Conservation (phyloP, 768 basidiomycete species). For the Psilocybe sp. region DNA sequence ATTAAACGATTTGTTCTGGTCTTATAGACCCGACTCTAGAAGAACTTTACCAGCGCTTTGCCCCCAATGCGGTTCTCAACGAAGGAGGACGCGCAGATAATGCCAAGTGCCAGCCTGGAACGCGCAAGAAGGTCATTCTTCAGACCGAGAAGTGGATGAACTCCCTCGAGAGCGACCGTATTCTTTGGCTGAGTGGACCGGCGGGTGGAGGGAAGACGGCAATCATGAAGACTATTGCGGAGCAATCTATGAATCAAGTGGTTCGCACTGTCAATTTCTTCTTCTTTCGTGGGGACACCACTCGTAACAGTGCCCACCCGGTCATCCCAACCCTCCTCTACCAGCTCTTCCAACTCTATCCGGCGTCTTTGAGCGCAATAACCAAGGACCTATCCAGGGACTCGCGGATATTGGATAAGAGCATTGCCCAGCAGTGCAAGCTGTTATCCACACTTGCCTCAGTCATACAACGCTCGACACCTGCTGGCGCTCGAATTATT, state of each 20-base stretch:
- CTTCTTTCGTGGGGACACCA: not conserved
- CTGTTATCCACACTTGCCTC: not conserved
- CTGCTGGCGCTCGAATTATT: not conserved
- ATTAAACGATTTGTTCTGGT: too few relatives aligned
- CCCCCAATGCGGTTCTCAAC: too few relatives aligned
- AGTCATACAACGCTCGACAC: not conserved
- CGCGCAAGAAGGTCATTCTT: too few relatives aligned
- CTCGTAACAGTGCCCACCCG: not conserved
- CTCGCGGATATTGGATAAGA: not conserved
- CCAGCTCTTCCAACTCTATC: not conserved
- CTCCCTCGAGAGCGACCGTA: too few relatives aligned
- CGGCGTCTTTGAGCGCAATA: not conserved
- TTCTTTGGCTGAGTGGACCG: slow-evolving; percentile 8
- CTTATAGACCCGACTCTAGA: too few relatives aligned
- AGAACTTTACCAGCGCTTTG: too few relatives aligned
- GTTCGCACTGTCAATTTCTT: not conserved
- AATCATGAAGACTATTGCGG: slow-evolving; percentile 8
- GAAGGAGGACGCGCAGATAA: too few relatives aligned
- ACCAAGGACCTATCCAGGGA: not conserved
- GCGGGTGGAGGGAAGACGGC: slow-evolving; percentile 14
- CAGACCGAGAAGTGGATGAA: too few relatives aligned
- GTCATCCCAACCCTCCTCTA: slow-evolving; percentile 4
- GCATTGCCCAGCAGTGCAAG: slow-evolving; percentile 1
- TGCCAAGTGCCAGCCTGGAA: too few relatives aligned
- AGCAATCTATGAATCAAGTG: not conserved